These are phyloP conservation scores for Neostapfia colusana DNA, from an alignment of 176 grass and related monocot species.

Conservation along the genomic window DNA sequence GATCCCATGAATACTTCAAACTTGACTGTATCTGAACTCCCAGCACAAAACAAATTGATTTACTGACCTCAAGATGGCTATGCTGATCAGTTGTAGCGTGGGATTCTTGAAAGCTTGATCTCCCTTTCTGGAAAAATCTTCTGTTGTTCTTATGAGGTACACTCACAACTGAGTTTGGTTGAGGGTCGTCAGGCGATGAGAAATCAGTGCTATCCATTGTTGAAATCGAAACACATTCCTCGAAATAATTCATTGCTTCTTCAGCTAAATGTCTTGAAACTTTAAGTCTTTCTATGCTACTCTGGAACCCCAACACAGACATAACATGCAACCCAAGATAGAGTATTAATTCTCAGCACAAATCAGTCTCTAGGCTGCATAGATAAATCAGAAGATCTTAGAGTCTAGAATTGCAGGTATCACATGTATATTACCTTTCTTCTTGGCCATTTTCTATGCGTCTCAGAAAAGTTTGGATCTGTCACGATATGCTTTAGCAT, in stretches of 20 bases:
- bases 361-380: conserved; percentile 1
- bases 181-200: conserved; percentile 72
- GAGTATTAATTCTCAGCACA: neutral
- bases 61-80: conserved; percentile 44
- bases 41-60: conserved; percentile 12
- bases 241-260: conserved; percentile 94
- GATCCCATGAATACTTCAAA: neutral
- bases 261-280: conserved; percentile 81
- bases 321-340: neutral
- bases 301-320: conserved; percentile 40
- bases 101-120: conserved; percentile 43
- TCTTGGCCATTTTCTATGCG: conserved; percentile 46
- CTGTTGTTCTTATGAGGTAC: conserved; percentile 46
- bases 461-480: conserved; percentile 49
- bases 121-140: conserved; percentile 54
- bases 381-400: conserved; percentile 5
- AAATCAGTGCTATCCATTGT: conserved; percentile 85
- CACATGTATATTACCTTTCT: conserved; percentile 56
- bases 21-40: neutral
- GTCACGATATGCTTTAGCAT: conserved; percentile 75
- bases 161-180: conserved; percentile 42
- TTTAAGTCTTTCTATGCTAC: conserved; percentile 60
- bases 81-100: conserved; percentile 34
- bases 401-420: conserved; percentile 19
- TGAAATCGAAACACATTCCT: conserved; percentile 91